Conservation (phyloP, 1,139 yeast species). For the Geotrichum candidum region DNA sequence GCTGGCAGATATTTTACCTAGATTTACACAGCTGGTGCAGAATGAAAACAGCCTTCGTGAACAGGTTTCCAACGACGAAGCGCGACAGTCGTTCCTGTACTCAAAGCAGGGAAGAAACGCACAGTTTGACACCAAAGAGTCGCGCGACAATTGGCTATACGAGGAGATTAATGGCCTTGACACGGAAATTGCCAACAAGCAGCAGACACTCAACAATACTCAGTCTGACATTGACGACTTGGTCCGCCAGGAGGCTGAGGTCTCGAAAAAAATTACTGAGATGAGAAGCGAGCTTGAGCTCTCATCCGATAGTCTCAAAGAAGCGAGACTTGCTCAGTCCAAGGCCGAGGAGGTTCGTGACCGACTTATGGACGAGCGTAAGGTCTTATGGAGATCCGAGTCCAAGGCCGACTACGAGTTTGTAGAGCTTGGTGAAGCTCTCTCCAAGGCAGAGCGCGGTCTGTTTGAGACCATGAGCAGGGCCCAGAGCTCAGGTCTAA, state of each 20-base stretch:
- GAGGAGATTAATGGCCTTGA: constrained; percentile 42
- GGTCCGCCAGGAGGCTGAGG: constrained; percentile 17
- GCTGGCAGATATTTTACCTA: constrained; percentile 19
- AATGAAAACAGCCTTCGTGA: constrained; percentile 42
- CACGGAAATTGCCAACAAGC: constrained; percentile 32
- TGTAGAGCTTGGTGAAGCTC: constrained; percentile 52
- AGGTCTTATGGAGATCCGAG: constrained; percentile 75
- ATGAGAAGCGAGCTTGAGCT: constrained; percentile 33
- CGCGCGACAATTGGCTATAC: constrained; percentile 67
- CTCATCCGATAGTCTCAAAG: constrained; percentile 31
- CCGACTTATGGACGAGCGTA: constrained; percentile 57
- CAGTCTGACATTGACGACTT: constrained; percentile 27
- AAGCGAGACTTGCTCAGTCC: constrained; percentile 10
- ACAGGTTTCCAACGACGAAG: constrained; percentile 42
- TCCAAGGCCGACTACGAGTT: constrained; percentile 52
- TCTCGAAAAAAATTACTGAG: constrained; percentile 22
- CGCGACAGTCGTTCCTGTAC: constrained; percentile 57
- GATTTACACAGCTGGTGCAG: constrained; percentile 33
- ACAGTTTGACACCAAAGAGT: constrained; percentile 49
- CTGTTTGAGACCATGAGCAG: constrained; percentile 54
- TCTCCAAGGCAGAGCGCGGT: constrained; percentile 51
- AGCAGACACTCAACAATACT: constrained; percentile 19
- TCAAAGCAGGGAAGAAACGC: constrained; percentile 70
- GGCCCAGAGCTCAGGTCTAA: constrained; percentile 62
- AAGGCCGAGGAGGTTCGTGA: constrained; percentile 24